Percentiles rank a stretch among this genome's conserved stretches.
phyloP scores from a whole-genome alignment of 1,139 yeast genomes.

The Wickerhamomyces sp. region DNA sequence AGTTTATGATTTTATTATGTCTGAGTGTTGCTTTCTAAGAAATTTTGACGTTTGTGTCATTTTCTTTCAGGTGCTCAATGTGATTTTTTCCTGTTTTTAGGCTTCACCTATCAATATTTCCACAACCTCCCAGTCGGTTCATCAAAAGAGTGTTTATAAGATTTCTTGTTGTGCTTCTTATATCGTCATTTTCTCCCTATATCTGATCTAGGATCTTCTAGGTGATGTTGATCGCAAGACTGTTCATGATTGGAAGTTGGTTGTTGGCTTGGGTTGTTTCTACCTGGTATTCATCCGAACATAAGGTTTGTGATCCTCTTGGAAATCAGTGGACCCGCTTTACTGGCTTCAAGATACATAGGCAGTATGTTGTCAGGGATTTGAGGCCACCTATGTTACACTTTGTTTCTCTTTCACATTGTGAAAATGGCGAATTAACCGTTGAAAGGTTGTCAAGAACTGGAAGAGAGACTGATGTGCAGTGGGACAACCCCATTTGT shows the following conservation, averaged over 20 bases:
- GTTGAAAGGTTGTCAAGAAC: constrained; percentile 38
- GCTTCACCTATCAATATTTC: too few species aligned
- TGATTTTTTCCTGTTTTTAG: too few species aligned
- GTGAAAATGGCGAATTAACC: constrained; percentile 49
- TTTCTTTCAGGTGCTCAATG: neutral
- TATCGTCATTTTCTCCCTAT: constrained; percentile 5
- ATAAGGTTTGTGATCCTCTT: constrained; percentile 9
- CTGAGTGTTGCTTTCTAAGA: too few species aligned
- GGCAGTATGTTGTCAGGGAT: constrained; percentile 43
- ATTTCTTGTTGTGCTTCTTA: too few species aligned
- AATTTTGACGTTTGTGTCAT: neutral
- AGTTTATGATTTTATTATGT: neutral
- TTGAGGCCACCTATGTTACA: constrained; percentile 39
- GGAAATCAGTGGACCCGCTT: constrained; percentile 24
- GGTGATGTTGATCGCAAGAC: neutral
- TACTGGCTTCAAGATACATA: constrained; percentile 55
- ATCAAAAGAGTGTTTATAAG: constrained; percentile 3
- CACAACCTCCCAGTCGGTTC: too few species aligned
- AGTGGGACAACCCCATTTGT: constrained; percentile 54
- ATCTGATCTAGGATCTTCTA: neutral
- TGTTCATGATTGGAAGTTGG: neutral
- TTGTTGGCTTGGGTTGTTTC: neutral
- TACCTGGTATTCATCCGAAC: constrained; percentile 1
- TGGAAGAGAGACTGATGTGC: constrained; percentile 36
- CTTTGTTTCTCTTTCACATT: constrained; percentile 47